Evolutionary conservation across 2,329 filamentous ascomycete genomes (phyloP), one percentile per base, ranked within the genome.

Genomic region (Fusarium hainanense): DNA sequence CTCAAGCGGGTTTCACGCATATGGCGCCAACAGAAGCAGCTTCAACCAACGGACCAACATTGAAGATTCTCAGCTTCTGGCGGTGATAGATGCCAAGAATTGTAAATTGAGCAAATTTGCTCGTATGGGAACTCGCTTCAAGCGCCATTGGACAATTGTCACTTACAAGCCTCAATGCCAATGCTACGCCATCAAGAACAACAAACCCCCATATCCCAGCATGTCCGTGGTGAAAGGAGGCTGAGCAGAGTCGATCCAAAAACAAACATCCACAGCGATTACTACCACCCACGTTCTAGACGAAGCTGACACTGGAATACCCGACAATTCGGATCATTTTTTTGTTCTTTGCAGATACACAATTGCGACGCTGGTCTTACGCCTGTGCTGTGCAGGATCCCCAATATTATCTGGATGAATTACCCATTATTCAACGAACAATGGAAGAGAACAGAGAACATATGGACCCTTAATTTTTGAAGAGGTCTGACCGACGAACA

Each of bases 261-360:
- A 28, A 30, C 43, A 59, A 34, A 25, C 44, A 59, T n/a, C 34
- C 34, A 37, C 34, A 37, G 34, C 18, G 28, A 30, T 30, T 30
- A 28, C 27, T 28, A 30, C 28, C 28, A 30, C 28, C 28, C 28
- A 30, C 28, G 28, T 30, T 30, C 28, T 37, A 37, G 6, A 37
- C 34, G 34, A 37, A 11, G 5, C 18, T 37, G 34, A 37, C 66
- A 56, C 37, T 61, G 42, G 55, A 59, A 54, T 58, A 68, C 60
- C 72, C 72, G 66, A 62, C 57, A 43, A 59, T 68, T 69, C 63
- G 72, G 72, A 60, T 68, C 65, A 21, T 37, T 62, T 41, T 34
- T 32, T 42, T 55, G 34, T 70, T 62, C 21, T 27, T 51, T 51
- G 48, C 48, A 51, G 18, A 50, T 32, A 28, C 27, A 28, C 12